Evolutionary conservation across 176 grass and related monocot genomes (phyloP).

Genomic region (Thinopyrum elongatum): DNA sequence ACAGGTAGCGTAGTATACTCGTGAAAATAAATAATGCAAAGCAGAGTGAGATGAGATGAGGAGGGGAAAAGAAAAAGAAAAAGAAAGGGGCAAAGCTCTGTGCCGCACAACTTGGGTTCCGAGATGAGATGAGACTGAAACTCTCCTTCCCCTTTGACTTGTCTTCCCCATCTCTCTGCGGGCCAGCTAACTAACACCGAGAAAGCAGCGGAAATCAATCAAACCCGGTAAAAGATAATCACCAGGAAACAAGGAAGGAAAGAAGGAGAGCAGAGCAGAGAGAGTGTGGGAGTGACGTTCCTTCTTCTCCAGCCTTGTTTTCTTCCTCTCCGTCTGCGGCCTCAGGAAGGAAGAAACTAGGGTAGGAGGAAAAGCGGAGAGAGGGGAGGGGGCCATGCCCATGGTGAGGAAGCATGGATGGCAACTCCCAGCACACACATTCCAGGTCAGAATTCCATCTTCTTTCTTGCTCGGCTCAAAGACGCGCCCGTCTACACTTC

Average conservation of each 20-base stretch:
- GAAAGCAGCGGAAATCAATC: slow-evolving; percentile 15
- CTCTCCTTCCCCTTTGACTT: background rate
- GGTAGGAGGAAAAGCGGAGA: background rate
- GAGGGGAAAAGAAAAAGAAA: too few relatives aligned
- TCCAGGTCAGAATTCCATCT: slow-evolving; percentile 48
- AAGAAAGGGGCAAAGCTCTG: background rate
- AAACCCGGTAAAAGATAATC: background rate
- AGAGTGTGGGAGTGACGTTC: background rate
- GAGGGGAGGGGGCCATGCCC: slow-evolving; percentile 1
- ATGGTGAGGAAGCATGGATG: slow-evolving; percentile 96
- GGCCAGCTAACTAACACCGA: slow-evolving; percentile 9
- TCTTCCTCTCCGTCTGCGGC: background rate
- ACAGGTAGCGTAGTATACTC: too few relatives aligned
- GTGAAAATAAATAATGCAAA: background rate
- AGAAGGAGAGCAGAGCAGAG: background rate
- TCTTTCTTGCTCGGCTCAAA: background rate
- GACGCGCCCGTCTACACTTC: background rate
- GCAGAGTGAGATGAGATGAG: background rate
- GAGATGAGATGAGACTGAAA: background rate
- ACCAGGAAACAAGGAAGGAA: slow-evolving; percentile 10
- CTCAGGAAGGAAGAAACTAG: slow-evolving; percentile 3
- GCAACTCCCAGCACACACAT: slow-evolving; percentile 91
- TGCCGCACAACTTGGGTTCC: background rate
- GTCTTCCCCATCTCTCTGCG: background rate
- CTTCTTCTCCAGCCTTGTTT: background rate